Conservation (phyloP, 2,329 filamentous ascomycete genomes). For the Capronia epimyces region DNA sequence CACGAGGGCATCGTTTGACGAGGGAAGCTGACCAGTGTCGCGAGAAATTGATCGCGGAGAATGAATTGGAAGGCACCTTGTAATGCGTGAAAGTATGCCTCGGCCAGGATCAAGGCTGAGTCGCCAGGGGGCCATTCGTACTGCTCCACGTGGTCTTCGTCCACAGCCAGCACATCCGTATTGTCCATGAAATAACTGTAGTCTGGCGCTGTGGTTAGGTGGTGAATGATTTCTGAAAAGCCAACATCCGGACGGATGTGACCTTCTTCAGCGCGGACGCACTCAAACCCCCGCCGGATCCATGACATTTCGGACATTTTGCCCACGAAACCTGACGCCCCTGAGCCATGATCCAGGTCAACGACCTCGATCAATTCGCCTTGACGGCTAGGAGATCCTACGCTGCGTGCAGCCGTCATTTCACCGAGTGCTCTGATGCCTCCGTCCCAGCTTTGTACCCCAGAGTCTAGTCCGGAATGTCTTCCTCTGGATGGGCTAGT, state of each 20-base stretch:
- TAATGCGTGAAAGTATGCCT: constrained; percentile 24
- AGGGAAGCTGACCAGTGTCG: constrained; percentile 4
- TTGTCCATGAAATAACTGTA: constrained; percentile 25
- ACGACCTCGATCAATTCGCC: constrained; percentile 15
- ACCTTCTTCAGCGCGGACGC: background rate
- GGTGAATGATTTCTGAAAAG: constrained; percentile 7
- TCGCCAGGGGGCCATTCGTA: constrained; percentile 14
- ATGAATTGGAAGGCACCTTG: constrained; percentile 20
- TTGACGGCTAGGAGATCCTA: constrained; percentile 18
- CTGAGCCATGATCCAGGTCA: constrained; percentile 16
- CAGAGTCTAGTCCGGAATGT: background rate
- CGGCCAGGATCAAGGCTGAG: constrained; percentile 14
- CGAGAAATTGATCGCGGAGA: constrained; percentile 16
- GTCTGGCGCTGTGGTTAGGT: constrained; percentile 6
- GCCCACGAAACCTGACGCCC: constrained; percentile 21
- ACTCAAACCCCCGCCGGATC: constrained; percentile 20
- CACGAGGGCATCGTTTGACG: constrained; percentile 7
- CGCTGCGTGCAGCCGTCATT: constrained; percentile 5
- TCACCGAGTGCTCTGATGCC: constrained; percentile 4
- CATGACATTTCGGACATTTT: constrained; percentile 27
- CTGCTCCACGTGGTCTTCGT: constrained; percentile 23
- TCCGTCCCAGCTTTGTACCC: background rate
- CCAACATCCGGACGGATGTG: background rate
- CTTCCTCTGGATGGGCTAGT: background rate
- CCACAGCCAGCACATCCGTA: constrained; percentile 18